Conservation (phyloP, 2,329 filamentous ascomycete genomes). For the Fusarium chaquense region DNA sequence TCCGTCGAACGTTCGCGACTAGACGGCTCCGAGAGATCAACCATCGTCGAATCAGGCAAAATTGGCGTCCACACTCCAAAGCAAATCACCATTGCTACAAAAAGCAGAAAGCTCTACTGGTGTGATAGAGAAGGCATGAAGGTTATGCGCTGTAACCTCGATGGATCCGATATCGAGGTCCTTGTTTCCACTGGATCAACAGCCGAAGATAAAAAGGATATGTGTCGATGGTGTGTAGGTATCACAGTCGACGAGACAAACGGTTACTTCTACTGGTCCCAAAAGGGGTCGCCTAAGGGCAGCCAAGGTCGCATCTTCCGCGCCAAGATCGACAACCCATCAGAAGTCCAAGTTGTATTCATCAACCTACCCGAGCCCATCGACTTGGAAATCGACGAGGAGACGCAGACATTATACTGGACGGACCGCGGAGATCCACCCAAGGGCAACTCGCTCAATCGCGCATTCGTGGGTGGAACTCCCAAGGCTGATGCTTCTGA, state of each 20-base stretch:
- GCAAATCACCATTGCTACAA: background rate
- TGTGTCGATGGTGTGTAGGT: background rate
- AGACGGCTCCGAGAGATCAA: background rate
- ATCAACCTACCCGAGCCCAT: background rate
- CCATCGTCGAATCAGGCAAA: background rate
- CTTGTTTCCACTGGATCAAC: background rate
- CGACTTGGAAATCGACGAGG: background rate
- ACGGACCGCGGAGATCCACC: background rate
- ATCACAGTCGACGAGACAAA: background rate
- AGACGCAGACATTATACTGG: background rate
- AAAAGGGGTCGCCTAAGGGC: background rate
- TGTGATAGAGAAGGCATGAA: slow-evolving; percentile 20
- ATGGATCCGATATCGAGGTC: background rate
- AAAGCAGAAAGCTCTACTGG: slow-evolving; percentile 16
- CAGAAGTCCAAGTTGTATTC: background rate
- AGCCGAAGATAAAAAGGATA: background rate
- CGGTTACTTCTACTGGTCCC: background rate
- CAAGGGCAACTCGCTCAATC: background rate
- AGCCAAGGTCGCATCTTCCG: background rate
- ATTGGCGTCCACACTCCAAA: background rate
- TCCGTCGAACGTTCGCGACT: slow-evolving; percentile 2
- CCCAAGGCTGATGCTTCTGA: background rate
- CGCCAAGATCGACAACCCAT: background rate
- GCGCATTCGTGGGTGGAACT: background rate
- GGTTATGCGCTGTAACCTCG: slow-evolving; percentile 4